Percentiles rank a stretch among this genome's conserved stretches.
Conservation (phyloP, 202 grass and related monocot species). For the Setaria viridis region DNA sequence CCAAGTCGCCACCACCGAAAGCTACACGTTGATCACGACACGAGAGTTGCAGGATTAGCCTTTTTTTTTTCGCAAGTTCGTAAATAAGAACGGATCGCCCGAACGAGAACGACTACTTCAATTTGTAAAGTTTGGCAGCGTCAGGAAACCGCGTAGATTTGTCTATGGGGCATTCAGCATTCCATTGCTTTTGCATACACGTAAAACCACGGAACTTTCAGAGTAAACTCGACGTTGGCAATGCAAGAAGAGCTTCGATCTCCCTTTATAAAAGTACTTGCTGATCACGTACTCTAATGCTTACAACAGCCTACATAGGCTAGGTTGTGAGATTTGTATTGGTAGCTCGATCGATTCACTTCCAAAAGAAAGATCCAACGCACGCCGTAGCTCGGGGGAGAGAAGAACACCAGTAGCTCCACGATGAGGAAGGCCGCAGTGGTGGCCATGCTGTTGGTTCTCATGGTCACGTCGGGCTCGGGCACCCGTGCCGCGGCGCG, state of each 20-base stretch:
- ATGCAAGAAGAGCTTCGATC: background rate
- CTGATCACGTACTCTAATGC: background rate
- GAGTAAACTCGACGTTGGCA: background rate
- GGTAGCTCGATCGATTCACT: background rate
- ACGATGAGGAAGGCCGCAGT: background rate
- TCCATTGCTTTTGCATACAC: background rate
- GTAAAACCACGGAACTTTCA: constrained; percentile 33
- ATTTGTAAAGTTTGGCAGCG: background rate
- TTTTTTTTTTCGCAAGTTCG: background rate
- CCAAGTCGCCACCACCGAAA: background rate
- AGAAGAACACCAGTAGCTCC: background rate
- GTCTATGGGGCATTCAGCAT: background rate
- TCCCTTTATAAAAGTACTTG: background rate
- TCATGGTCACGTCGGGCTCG: background rate
- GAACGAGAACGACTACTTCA: background rate
- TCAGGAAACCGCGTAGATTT: constrained; percentile 11
- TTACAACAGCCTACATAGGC: background rate
- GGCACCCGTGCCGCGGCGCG: background rate
- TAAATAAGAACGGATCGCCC: background rate
- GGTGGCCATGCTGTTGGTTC: constrained; percentile 2
- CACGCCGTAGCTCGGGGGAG: background rate
- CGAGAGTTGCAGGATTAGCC: background rate
- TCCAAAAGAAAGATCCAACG: background rate
- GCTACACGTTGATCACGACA: background rate
- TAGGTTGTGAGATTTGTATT: background rate